A percentile compares a stretch with the other conserved stretches of the same genome.
These are phyloP conservation scores for Boletus huronensis DNA, from an alignment of 768 basidiomycete genomes.

Conservation along the genomic window DNA sequence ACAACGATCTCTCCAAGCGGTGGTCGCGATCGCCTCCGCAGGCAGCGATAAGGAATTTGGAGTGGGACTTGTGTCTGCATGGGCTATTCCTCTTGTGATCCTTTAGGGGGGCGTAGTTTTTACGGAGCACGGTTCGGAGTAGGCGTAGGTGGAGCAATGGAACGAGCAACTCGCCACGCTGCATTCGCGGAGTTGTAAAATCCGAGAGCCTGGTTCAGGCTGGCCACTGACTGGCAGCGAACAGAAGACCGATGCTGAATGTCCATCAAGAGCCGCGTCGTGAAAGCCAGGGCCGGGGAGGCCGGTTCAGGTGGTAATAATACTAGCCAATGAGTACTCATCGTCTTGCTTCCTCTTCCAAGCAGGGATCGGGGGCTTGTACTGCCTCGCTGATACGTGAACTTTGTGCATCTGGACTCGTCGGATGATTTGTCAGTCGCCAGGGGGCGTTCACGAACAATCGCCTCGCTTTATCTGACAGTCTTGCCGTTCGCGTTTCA, in stretches of 20 bases:
- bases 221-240: background rate
- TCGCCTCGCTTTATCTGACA: constrained; percentile 22
- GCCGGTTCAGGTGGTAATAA: constrained; percentile 24
- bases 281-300: constrained; percentile 7
- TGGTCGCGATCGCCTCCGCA: background rate
- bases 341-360: constrained; percentile 6
- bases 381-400: constrained; percentile 27
- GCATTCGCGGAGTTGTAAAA: constrained; percentile 33
- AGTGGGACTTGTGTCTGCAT: background rate
- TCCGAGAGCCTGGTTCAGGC: background rate
- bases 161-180: constrained; percentile 21
- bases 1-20: constrained; percentile 3
- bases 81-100: background rate
- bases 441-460: constrained; percentile 18
- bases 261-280: constrained; percentile 6
- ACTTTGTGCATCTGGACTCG: constrained; percentile 16
- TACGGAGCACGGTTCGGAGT: background rate
- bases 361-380: constrained; percentile 20
- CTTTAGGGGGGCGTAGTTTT: background rate
- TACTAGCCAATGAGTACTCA: constrained; percentile 20
- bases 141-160: background rate
- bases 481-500: constrained; percentile 27
- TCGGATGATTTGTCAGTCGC: constrained; percentile 22
- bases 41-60: background rate
- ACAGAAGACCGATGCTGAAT: background rate